Evolutionary conservation across 306 rosid genomes (phyloP).

Genomic region (Abrus pulchellus): DNA sequence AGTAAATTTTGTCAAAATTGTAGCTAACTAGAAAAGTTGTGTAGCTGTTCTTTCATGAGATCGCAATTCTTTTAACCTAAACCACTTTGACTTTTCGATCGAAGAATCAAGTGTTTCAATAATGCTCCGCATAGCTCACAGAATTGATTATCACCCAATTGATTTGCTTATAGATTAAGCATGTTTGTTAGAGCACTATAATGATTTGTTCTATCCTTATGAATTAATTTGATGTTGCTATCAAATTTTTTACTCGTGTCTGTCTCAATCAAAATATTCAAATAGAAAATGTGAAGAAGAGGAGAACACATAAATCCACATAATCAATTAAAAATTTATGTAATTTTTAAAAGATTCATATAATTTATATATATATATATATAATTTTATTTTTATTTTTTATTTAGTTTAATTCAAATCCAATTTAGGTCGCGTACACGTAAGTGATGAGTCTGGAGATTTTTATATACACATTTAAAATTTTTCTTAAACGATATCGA

Average conservation of each 20-base stretch:
- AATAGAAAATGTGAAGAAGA: not conserved
- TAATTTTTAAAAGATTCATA: too few relatives aligned
- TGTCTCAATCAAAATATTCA: slow-evolving; percentile 5
- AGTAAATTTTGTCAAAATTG: slow-evolving; percentile 1
- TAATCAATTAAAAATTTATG: too few relatives aligned
- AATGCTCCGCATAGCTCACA: slow-evolving; percentile 31
- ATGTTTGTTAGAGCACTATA: slow-evolving; percentile 19
- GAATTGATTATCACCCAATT: not conserved
- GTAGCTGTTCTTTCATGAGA: slow-evolving; percentile 21
- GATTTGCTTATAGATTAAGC: slow-evolving; percentile 43
- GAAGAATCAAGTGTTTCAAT: slow-evolving; percentile 27
- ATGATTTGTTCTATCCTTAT: not conserved
- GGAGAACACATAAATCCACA: too few relatives aligned
- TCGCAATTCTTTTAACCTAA: not conserved
- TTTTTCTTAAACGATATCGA: too few relatives aligned
- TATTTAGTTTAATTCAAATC: too few relatives aligned
- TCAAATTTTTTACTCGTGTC: not conserved
- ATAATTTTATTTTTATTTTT: too few relatives aligned
- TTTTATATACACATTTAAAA: too few relatives aligned
- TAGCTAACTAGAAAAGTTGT: not conserved
- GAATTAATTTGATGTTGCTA: not conserved
- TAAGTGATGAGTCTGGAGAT: too few relatives aligned
- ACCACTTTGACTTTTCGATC: not conserved
- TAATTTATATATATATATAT: too few relatives aligned
- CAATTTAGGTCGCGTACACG: too few relatives aligned